Conservation (phyloP, 1,284 basidiomycete species). For the Anthracocystis panici-leucophaei region DNA sequence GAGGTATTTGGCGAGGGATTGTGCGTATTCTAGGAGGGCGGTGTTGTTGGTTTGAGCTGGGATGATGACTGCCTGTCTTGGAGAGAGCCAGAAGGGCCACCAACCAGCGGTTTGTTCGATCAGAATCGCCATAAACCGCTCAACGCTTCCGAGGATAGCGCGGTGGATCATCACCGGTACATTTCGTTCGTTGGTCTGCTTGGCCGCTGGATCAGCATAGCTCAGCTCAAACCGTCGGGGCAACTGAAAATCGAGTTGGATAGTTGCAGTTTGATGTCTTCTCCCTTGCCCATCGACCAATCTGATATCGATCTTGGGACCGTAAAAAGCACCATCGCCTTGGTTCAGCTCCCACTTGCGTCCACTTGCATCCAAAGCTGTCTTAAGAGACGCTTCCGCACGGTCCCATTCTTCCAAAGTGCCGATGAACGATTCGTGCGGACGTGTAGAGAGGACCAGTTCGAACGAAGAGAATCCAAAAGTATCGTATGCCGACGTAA, state of each 20-base stretch:
- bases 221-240: constrained; percentile 62
- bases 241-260: constrained; percentile 69
- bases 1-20: constrained; percentile 37
- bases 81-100: constrained; percentile 68
- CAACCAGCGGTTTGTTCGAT: constrained; percentile 63
- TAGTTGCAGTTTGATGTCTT: constrained; percentile 67
- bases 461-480: constrained; percentile 66
- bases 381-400: constrained; percentile 56
- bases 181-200: constrained; percentile 11
- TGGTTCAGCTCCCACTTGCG: constrained; percentile 59
- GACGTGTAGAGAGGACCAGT: constrained; percentile 67
- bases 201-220: constrained; percentile 46
- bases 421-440: constrained; percentile 56
- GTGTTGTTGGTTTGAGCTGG: constrained; percentile 39
- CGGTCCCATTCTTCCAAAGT: constrained; percentile 57
- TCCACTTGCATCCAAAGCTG: constrained; percentile 56
- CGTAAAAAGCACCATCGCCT: constrained; percentile 68
- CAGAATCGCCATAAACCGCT: constrained; percentile 68
- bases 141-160: constrained; percentile 67
- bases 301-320: constrained; percentile 68
- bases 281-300: constrained; percentile 64
- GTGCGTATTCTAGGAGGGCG: constrained; percentile 36
- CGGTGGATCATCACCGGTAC: constrained; percentile 68
- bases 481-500: constrained; percentile 61
- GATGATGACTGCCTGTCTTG: constrained; percentile 63